These are phyloP conservation scores for Acidomyces sp. DNA, from an alignment of 495 filamentous ascomycete genomes.

Conservation along the genomic window DNA sequence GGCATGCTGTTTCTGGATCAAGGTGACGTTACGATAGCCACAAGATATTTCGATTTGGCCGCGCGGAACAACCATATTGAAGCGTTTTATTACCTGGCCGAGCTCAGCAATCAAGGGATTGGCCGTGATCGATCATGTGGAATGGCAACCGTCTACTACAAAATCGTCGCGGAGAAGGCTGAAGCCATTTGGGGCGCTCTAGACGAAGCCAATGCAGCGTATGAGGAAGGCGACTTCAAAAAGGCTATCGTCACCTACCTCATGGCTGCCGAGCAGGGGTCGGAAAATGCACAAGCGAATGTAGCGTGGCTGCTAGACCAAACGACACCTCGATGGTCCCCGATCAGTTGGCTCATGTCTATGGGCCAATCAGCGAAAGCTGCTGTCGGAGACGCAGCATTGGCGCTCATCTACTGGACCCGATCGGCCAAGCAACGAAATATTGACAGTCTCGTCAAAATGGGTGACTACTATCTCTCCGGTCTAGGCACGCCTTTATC, in stretches of 20 bases:
- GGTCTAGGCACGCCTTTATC: conserved; percentile 56
- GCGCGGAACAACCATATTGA: conserved; percentile 80
- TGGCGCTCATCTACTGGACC: conserved; percentile 93
- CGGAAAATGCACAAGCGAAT: conserved; percentile 85
- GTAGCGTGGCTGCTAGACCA: conserved; percentile 86
- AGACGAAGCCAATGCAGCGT: conserved; percentile 72
- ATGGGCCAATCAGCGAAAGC: conserved; percentile 16
- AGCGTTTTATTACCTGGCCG: conserved; percentile 88
- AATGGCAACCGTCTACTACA: conserved; percentile 79
- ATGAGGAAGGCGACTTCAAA: conserved; percentile 73
- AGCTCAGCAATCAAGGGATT: conserved; percentile 70
- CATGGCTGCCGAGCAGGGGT: conserved; percentile 92
- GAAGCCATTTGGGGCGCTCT: conserved; percentile 77
- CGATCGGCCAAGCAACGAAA: conserved; percentile 88
- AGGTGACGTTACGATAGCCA: conserved; percentile 61
- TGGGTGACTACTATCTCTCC: conserved; percentile 89
- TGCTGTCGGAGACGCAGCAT: conserved; percentile 41
- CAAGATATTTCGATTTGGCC: conserved; percentile 83
- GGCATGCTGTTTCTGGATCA: conserved; percentile 85
- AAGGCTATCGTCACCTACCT: conserved; percentile 72
- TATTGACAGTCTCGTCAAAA: conserved; percentile 88
- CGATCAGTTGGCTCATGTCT: conserved; percentile 33
- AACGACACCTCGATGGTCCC: conserved; percentile 42
- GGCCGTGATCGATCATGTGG: conserved; percentile 69
- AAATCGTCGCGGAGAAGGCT: conserved; percentile 81